phyloP scores from a whole-genome alignment of 371 early-diverging fungal genomes.

The Mortierella sp. region DNA sequence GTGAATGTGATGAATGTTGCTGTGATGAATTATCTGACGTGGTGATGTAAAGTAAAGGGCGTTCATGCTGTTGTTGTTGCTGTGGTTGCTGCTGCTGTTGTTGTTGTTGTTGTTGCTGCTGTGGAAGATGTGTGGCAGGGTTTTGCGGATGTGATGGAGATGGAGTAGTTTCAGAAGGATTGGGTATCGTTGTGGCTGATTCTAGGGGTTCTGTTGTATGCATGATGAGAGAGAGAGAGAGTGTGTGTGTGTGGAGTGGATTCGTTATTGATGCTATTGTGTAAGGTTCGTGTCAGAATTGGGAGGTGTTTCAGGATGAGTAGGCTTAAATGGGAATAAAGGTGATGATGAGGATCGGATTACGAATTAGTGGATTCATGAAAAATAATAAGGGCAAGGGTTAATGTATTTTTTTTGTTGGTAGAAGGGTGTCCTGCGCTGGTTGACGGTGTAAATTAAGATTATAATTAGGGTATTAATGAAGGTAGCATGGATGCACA shows the following conservation, averaged over 20 bases:
- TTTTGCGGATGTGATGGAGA: not conserved
- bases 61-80: conserved; percentile 10
- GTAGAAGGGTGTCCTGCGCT: not conserved
- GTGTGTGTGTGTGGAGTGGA: too few species aligned
- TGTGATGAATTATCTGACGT: not conserved
- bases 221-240: not conserved
- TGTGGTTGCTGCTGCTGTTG: not conserved
- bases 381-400: too few species aligned
- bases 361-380: not conserved
- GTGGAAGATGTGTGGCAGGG: not conserved
- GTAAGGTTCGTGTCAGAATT: not conserved
- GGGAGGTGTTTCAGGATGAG: not conserved
- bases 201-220: not conserved
- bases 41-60: conserved; percentile 1
- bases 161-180: not conserved
- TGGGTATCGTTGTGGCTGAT: conserved; percentile 1
- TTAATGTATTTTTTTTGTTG: too few species aligned
- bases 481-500: not conserved
- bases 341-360: not conserved
- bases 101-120: not conserved
- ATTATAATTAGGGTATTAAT: not conserved
- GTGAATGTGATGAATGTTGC: conserved; percentile 3
- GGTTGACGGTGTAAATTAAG: not conserved
- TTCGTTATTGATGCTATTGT: too few species aligned
- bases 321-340: not conserved